Percentiles rank a stretch among this genome's conserved stretches.
Evolutionary conservation across 176 grass and related monocot species (phyloP).

Genomic region (Urochloa ruziziensis): DNA sequence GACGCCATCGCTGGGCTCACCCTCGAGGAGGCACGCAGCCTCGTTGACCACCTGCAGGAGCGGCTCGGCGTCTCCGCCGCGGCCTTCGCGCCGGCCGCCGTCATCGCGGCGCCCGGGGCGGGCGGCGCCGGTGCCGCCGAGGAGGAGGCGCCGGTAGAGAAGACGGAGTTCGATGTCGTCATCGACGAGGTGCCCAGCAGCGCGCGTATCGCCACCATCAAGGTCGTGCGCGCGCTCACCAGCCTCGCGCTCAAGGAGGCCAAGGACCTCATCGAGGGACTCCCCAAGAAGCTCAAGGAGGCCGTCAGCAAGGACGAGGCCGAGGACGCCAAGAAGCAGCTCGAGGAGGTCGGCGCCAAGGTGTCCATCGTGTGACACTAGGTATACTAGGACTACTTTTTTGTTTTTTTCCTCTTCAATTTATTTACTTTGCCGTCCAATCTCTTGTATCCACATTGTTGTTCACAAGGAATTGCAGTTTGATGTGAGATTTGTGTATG

Average conservation of each 20-base stretch:
- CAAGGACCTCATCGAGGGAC: constrained; percentile 86
- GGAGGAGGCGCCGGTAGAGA: constrained; percentile 47
- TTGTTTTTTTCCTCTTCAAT: background rate
- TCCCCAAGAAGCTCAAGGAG: constrained; percentile 91
- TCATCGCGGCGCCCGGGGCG: constrained; percentile 36
- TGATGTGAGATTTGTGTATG: constrained; percentile 15
- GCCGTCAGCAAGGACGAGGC: constrained; percentile 75
- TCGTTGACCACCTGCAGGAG: constrained; percentile 81
- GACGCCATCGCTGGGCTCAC: constrained; percentile 72
- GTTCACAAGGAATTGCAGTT: constrained; percentile 15
- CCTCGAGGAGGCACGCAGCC: constrained; percentile 72
- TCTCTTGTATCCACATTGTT: constrained; percentile 29
- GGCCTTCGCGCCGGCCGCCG: constrained; percentile 58
- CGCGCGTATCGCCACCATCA: constrained; percentile 73
- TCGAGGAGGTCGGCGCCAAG: constrained; percentile 88
- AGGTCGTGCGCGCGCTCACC: constrained; percentile 70
- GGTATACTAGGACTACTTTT: constrained; percentile 39
- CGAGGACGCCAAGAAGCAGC: constrained; percentile 79
- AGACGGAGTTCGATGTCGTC: constrained; percentile 83
- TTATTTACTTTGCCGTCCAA: constrained; percentile 17
- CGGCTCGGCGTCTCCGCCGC: constrained; percentile 76
- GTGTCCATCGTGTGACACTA: constrained; percentile 65
- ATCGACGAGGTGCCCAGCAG: constrained; percentile 87
- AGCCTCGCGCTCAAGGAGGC: constrained; percentile 82
- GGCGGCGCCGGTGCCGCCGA: constrained; percentile 35